phyloP scores from a whole-genome alignment of 768 basidiomycete genomes.

The Mycena olivaceomarginata region DNA sequence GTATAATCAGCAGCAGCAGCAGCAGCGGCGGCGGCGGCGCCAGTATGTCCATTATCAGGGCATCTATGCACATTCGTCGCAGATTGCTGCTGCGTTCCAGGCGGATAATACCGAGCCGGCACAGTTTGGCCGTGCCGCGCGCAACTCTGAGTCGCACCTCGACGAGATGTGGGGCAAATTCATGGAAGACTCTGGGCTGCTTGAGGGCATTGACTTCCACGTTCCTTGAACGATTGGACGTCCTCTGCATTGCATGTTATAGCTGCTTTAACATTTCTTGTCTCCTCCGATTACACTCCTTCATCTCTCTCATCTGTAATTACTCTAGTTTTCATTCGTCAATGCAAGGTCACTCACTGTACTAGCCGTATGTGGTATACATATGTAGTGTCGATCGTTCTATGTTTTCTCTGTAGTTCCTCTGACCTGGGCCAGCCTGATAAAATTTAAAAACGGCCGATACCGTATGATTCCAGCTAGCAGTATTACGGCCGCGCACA shows the following conservation, averaged over 20 bases:
- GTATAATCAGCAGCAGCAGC: constrained; percentile 45
- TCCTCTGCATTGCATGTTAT: not conserved
- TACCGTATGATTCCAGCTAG: no score
- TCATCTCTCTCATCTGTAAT: not conserved
- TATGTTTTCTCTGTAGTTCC: no score
- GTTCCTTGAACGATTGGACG: constrained; percentile 15
- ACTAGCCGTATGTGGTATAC: not conserved
- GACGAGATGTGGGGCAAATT: constrained; percentile 78
- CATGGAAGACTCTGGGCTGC: constrained; percentile 72
- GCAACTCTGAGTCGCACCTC: constrained; percentile 64
- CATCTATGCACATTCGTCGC: constrained; percentile 43
- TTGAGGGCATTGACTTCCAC: constrained; percentile 53
- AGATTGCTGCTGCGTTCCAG: constrained; percentile 45
- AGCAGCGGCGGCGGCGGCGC: constrained; percentile 32
- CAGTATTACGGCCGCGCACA: no score
- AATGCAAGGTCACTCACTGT: constrained; percentile 2
- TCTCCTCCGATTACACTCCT: not conserved
- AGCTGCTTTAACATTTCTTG: not conserved
- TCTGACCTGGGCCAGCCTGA: no score
- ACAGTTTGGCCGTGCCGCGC: constrained; percentile 76
- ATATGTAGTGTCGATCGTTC: not conserved
- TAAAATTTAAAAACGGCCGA: no score
- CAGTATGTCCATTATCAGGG: not conserved
- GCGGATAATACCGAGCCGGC: constrained; percentile 67
- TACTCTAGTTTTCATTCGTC: not conserved